These are phyloP conservation scores for Penicillium chermesinum DNA, from an alignment of 495 filamentous ascomycete species.

Conservation along the genomic window DNA sequence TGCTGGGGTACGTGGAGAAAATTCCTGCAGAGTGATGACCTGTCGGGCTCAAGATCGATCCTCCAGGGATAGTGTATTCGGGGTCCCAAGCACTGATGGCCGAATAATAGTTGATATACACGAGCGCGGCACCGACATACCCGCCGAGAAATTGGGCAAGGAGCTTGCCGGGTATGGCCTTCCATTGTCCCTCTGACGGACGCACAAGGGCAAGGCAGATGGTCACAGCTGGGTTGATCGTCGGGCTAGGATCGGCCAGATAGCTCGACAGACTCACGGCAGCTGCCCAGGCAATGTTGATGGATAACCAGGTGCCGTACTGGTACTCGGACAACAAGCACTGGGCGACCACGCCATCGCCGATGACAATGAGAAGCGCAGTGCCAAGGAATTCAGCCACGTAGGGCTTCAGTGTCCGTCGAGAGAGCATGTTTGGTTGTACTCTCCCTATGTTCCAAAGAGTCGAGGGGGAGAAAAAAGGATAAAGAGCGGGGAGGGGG, in stretches of 20 bases:
- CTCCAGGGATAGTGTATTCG: constrained; percentile 34
- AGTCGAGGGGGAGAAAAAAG: neutral
- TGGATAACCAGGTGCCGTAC: constrained; percentile 37
- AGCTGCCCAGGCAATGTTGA: constrained; percentile 35
- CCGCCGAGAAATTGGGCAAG: constrained; percentile 31
- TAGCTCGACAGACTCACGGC: constrained; percentile 29
- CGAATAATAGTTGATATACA: constrained; percentile 34
- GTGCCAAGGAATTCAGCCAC: constrained; percentile 34
- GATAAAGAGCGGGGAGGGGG: neutral
- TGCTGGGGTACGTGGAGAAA: constrained; percentile 30
- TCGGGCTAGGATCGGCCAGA: constrained; percentile 26
- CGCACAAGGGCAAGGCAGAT: constrained; percentile 28
- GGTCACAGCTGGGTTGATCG: constrained; percentile 30
- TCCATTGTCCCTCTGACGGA: constrained; percentile 27
- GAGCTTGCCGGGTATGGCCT: constrained; percentile 25
- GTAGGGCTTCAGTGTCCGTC: constrained; percentile 27
- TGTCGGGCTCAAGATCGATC: constrained; percentile 29
- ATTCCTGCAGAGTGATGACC: constrained; percentile 35
- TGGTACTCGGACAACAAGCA: constrained; percentile 31
- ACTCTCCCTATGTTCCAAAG: too few species aligned
- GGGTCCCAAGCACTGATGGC: constrained; percentile 34
- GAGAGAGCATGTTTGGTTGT: constrained; percentile 20
- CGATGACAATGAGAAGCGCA: constrained; percentile 32
- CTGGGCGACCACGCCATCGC: constrained; percentile 35
- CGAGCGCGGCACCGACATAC: constrained; percentile 31